Percentiles rank a stretch among this genome's conserved stretches.
These are phyloP conservation scores for Calonectria honghensis DNA, from an alignment of 2,329 filamentous ascomycete species.

Conservation along the genomic window DNA sequence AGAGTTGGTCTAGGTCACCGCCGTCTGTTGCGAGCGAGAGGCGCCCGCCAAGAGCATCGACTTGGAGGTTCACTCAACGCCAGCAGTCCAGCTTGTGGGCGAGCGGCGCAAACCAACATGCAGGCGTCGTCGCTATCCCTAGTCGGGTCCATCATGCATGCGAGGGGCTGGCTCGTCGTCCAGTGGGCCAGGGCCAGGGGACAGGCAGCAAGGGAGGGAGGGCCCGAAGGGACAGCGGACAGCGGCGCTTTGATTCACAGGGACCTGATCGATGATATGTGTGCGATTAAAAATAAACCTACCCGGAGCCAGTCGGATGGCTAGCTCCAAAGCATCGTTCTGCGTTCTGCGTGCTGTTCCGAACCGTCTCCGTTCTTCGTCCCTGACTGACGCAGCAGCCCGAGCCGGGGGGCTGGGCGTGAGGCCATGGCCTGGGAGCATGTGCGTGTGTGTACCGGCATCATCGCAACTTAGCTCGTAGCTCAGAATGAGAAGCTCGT, in stretches of 20 bases:
- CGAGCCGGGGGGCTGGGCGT: conserved; percentile 41
- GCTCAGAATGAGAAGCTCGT: conserved; percentile 13
- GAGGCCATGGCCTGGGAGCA: conserved; percentile 13
- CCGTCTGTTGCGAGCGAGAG: conserved; percentile 10
- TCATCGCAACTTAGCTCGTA: conserved; percentile 23
- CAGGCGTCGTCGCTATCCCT: conserved; percentile 49
- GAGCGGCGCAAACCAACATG: conserved; percentile 45
- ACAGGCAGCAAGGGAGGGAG: conserved; percentile 43
- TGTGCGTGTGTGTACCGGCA: conserved; percentile 13
- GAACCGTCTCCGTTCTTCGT: conserved; percentile 48
- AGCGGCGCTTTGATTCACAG: conserved; percentile 52
- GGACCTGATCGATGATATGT: conserved; percentile 47
- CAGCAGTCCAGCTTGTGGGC: conserved; percentile 37
- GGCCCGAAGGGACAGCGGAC: conserved; percentile 38
- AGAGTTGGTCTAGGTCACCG: conserved; percentile 20
- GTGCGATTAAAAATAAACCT: conserved; percentile 56
- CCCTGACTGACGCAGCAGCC: conserved; percentile 52
- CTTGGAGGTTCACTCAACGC: conserved; percentile 32
- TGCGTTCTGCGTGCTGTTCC: conserved; percentile 47
- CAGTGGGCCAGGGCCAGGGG: conserved; percentile 45
- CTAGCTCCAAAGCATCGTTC: conserved; percentile 35
- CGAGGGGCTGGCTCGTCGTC: conserved; percentile 52
- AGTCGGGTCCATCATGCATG: conserved; percentile 51
- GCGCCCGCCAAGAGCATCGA: conserved; percentile 37
- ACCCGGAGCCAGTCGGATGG: conserved; percentile 44